Percentiles rank a stretch among this genome's conserved stretches.
phyloP scores from a whole-genome alignment of 2,329 filamentous ascomycete species.

The Fusarium staphyleae region DNA sequence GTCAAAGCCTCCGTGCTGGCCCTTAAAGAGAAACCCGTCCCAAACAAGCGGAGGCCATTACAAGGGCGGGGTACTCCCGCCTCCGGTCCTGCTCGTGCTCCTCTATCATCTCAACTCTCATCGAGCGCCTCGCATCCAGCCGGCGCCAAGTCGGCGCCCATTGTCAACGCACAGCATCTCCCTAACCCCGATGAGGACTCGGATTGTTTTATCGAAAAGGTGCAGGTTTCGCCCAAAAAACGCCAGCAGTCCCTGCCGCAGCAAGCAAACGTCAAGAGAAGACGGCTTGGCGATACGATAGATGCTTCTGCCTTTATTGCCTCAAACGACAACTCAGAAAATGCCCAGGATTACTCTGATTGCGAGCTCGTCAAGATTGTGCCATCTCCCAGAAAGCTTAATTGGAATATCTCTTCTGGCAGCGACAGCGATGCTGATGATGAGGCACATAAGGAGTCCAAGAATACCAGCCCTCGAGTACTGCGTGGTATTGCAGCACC shows the following conservation, averaged over 20 bases:
- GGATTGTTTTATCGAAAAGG: conserved; percentile 33
- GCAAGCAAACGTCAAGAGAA: conserved; percentile 21
- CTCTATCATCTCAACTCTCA: background rate
- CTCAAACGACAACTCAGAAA: background rate
- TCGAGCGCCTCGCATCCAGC: background rate
- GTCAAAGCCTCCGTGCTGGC: background rate
- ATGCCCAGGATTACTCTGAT: conserved; percentile 3
- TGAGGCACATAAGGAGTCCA: conserved; percentile 3
- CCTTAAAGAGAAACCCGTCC: background rate
- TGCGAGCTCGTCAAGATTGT: conserved; percentile 10
- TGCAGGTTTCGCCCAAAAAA: conserved; percentile 17
- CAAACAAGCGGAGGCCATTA: background rate
- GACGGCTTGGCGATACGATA: conserved; percentile 4
- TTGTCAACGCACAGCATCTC: background rate
- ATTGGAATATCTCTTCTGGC: background rate
- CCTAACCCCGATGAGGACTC: conserved; percentile 9
- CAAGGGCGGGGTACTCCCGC: background rate
- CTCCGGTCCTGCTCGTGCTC: background rate
- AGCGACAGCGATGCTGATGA: conserved; percentile 6
- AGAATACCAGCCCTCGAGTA: background rate
- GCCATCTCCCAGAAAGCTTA: conserved; percentile 5
- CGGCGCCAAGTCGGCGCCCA: background rate
- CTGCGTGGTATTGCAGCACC: conserved; percentile 1
- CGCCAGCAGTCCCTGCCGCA: background rate
- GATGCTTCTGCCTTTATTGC: background rate